Evolutionary conservation across 768 basidiomycete species (phyloP), one percentile per base, ranked within the genome.

Genomic region (Sporobolomyces phaffii): DNA sequence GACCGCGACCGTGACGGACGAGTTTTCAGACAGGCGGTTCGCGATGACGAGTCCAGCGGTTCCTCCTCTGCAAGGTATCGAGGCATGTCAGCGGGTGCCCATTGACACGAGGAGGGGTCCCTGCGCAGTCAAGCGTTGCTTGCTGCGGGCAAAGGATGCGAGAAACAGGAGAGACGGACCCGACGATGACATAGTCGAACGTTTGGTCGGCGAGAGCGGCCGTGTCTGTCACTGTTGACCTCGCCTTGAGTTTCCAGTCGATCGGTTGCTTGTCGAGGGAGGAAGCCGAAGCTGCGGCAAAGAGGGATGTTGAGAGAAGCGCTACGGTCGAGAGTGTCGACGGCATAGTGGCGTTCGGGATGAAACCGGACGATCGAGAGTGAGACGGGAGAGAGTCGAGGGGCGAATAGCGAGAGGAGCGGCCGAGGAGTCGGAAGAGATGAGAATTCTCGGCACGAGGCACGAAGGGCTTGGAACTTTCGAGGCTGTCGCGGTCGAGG

Each of bases 31-130:
- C 14, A 77, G 60, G 20, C 78, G 73, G 22, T 71, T 73, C 20
- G 78, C 78, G 28, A 78, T 62, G 13, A 75, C 76, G 38, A 78
- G 71, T 15, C 77, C 78, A 14, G 78, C 75, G 1, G 75, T 76
- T 14, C 73, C 74, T 18, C 73, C 74, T 38, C 64, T 60, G 58
- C n/a, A n/a, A n/a, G n/a, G n/a, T n/a, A n/a, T 22, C 40, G 36
- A 33, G 14, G 38, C 38, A 38, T 38, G 38, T 38, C 38, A 38
- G 38, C 38, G 38, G 10, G 38, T n/a, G n/a, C n/a, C n/a, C n/a
- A n/a, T n/a, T n/a, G n/a, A n/a, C n/a, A n/a, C n/a, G n/a, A n/a
- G n/a, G n/a, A n/a, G n/a, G n/a, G n/a, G n/a, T n/a, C n/a, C n/a
- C n/a, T n/a, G n/a, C n/a, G n/a, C n/a, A 38, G 38, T 9, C 38